Conservation (phyloP, 1,139 yeast species). For the Candida dubliniensis region DNA sequence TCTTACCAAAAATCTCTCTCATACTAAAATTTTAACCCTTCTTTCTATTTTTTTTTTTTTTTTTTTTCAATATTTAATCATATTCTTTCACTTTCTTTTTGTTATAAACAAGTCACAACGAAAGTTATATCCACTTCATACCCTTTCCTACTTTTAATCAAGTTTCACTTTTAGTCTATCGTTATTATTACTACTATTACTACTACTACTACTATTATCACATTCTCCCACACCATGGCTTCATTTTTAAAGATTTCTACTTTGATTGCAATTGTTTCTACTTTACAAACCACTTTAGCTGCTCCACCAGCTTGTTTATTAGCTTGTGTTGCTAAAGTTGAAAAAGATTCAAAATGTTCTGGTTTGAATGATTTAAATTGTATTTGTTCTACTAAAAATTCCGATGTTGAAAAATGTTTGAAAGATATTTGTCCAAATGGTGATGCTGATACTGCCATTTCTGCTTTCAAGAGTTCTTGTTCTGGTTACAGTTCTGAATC, state of each 20-base stretch:
- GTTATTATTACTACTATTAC: background rate
- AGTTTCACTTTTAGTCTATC: slow-evolving; percentile 6
- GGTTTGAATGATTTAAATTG: slow-evolving; percentile 64
- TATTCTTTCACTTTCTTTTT: slow-evolving; percentile 1
- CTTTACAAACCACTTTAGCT: slow-evolving; percentile 55
- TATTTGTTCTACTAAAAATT: slow-evolving; percentile 56
- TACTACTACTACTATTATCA: too few relatives aligned
- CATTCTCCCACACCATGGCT: slow-evolving; percentile 12
- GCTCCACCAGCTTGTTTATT: slow-evolving; percentile 88
- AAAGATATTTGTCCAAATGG: slow-evolving; percentile 64
- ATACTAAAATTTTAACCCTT: too few relatives aligned
- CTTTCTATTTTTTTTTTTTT: slow-evolving; percentile 1
- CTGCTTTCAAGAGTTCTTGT: slow-evolving; percentile 58
- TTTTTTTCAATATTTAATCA: too few relatives aligned
- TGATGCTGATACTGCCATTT: slow-evolving; percentile 54
- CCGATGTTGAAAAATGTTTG: slow-evolving; percentile 59
- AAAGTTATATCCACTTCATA: too few relatives aligned
- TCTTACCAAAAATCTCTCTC: too few relatives aligned
- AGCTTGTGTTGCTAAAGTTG: slow-evolving; percentile 79
- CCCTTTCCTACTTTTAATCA: too few relatives aligned
- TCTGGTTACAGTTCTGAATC: slow-evolving; percentile 29
- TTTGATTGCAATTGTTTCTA: slow-evolving; percentile 50
- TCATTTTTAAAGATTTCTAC: slow-evolving; percentile 37
- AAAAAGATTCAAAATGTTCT: slow-evolving; percentile 54
- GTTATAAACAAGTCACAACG: background rate